Conservation (phyloP, 208 protist genomes). For the Trypanosomatidae sp. region DNA sequence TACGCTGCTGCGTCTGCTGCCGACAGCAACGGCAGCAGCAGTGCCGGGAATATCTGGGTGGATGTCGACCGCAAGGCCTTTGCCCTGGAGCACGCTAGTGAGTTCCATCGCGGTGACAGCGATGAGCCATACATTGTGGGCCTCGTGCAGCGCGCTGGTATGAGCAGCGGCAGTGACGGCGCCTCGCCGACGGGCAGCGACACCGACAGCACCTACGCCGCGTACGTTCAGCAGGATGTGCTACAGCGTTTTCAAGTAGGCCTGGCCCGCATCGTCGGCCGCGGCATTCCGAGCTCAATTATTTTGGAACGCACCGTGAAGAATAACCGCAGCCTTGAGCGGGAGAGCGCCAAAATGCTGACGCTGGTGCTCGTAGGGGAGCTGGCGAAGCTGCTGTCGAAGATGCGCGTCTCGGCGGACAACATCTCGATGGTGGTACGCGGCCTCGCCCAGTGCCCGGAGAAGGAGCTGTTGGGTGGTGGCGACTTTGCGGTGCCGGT, state of each 20-base stretch:
- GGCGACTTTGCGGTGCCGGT: conserved; percentile 78
- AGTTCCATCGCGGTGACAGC: conserved; percentile 30
- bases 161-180: conserved; percentile 8
- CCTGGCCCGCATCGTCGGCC: conserved; percentile 64
- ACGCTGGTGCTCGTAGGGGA: conserved; percentile 65
- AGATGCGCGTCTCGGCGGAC: conserved; percentile 62
- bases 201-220: conserved; percentile 33
- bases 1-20: neutral
- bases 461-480: conserved; percentile 52
- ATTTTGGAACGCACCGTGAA: conserved; percentile 50
- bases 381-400: conserved; percentile 52
- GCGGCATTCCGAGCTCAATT: conserved; percentile 58
- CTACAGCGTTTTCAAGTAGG: conserved; percentile 56
- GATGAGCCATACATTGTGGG: conserved; percentile 74
- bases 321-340: conserved; percentile 42
- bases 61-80: conserved; percentile 69
- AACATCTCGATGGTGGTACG: conserved; percentile 62
- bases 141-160: conserved; percentile 58
- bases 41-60: conserved; percentile 54
- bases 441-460: conserved; percentile 68
- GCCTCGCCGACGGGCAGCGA: conserved; percentile 5
- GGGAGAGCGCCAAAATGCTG: conserved; percentile 62
- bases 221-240: conserved; percentile 52
- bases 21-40: conserved; percentile 6
- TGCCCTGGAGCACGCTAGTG: conserved; percentile 46